A percentile compares a stretch with the other conserved stretches of the same genome.
These are phyloP conservation scores for Rhizoclosmatium sp. DNA, from an alignment of 192 early-diverging fungal species.

Conservation along the genomic window DNA sequence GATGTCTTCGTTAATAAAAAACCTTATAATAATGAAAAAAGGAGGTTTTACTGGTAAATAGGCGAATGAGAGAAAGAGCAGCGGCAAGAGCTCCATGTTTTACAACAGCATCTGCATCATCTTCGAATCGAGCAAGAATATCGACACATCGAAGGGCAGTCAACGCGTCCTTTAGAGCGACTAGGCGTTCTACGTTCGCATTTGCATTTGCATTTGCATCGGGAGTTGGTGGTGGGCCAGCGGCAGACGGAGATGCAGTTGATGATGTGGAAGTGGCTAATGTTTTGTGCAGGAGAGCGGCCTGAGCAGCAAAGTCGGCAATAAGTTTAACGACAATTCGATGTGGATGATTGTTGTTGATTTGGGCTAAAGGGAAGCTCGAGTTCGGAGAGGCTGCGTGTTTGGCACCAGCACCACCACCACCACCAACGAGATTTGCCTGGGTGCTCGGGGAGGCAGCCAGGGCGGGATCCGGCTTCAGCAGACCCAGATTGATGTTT, in stretches of 20 bases:
- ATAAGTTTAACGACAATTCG: background rate
- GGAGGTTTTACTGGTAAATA: background rate
- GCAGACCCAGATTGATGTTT: background rate
- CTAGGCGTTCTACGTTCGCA: background rate
- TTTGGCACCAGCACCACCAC: background rate
- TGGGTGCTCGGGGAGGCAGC: background rate
- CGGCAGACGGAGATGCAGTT: background rate
- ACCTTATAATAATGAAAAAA: background rate
- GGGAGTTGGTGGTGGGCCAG: background rate
- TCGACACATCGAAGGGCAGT: constrained; percentile 39
- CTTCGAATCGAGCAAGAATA: constrained; percentile 43
- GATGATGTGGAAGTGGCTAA: background rate
- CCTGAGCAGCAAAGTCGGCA: background rate
- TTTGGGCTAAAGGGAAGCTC: background rate
- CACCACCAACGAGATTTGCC: background rate
- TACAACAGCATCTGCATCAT: constrained; percentile 44
- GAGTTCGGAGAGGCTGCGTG: background rate
- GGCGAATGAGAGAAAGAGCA: constrained; percentile 12
- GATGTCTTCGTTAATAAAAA: background rate
- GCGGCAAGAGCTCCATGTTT: constrained; percentile 24
- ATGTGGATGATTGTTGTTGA: background rate
- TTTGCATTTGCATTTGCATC: background rate
- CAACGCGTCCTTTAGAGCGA: constrained; percentile 11
- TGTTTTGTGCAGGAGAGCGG: background rate
- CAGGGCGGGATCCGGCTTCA: background rate